Base-by-base conservation (phyloP, 2,329 filamentous ascomycete species). In the Leptographium galeiforme region DNA sequence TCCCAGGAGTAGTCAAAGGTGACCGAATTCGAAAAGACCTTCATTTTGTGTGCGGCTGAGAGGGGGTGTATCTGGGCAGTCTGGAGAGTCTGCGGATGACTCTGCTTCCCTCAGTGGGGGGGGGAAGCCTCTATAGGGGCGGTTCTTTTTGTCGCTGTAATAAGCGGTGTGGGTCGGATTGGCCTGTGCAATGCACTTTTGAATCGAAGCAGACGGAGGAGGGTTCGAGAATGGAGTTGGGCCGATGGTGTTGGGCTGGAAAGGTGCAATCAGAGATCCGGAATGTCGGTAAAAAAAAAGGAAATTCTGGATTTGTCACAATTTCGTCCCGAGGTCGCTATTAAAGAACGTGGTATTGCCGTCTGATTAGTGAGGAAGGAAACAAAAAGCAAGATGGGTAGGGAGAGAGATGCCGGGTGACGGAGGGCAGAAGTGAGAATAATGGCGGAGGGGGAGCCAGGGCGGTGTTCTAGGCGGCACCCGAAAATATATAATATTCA, bases 1-100 rank as follows among this genome's bases (percentile, higher is more conserved):
- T 95, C 89, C 93, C 93, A 98, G 47, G 91, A 95, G 77, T 98
- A 98, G 73, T 95, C 79, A 72, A 94, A 98, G 57, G 89, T 89
- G 70, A 89, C 87, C 41, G 77, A 75, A 64, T 89, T 94, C 62
- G 88, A 87, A 66, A 97, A 97, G 71, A 97, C 87, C 78, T 94
- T 95, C 93, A 98, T 97, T 52, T 63, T 67, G 55, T 19, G 53
- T 47, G 12, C 34, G 25, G 25, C 25, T 45, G 51, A 18, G 45
- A 4, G 8, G 6, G 30, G n/a, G n/a, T n/a, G n/a, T n/a, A n/a
- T n/a, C n/a, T n/a, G n/a, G n/a, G n/a, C n/a, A n/a, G n/a, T n/a
- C n/a, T n/a, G n/a, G n/a, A n/a, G 25, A 25, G 25, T 25, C 25
- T 2, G 25, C 25, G 25, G 25, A 25, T 25, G 25, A 25, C 25